Evolutionary conservation across 768 basidiomycete genomes (phyloP).

Genomic region (Psilocybe tampanensis): DNA sequence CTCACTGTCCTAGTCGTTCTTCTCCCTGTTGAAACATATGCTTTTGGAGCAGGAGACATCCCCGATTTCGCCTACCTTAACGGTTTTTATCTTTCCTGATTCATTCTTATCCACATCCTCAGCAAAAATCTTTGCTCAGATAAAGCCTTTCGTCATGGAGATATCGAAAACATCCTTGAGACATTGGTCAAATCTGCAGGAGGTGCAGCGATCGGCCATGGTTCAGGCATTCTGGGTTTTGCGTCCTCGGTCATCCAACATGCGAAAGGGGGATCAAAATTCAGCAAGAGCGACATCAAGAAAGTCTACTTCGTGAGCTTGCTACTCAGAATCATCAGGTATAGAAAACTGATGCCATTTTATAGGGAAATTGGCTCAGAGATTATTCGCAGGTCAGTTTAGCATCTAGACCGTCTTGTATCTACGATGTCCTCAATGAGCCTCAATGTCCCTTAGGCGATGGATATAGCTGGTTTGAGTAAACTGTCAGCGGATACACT

Average conservation of each 20-base stretch:
- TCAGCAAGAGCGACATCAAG: slow-evolving; percentile 66
- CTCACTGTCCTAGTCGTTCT: slow-evolving; percentile 41
- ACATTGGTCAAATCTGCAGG: slow-evolving; percentile 60
- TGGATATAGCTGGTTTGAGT: slow-evolving; percentile 71
- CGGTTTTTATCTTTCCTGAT: slow-evolving; percentile 35
- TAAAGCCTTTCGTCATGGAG: slow-evolving; percentile 78
- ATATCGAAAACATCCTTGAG: slow-evolving; percentile 70
- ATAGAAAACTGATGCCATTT: neutral
- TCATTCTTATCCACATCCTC: neutral
- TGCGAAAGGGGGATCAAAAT: slow-evolving; percentile 57
- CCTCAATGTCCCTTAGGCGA: slow-evolving; percentile 42
- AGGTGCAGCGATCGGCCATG: slow-evolving; percentile 33
- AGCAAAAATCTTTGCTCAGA: slow-evolving; percentile 32
- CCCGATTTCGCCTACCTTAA: slow-evolving; percentile 72
- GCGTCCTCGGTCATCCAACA: slow-evolving; percentile 47
- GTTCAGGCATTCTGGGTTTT: slow-evolving; percentile 50
- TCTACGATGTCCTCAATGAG: neutral
- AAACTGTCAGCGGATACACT: slow-evolving; percentile 69
- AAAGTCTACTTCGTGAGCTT: slow-evolving; percentile 63
- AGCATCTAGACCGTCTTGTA: neutral
- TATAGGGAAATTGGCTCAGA: slow-evolving; percentile 67
- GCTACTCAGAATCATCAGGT: neutral
- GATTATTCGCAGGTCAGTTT: slow-evolving; percentile 62
- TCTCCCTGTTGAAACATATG: slow-evolving; percentile 45
- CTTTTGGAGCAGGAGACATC: slow-evolving; percentile 70